Evolutionary conservation across 2,329 filamentous ascomycete species (phyloP), one percentile per base, ranked within the genome.

Genomic region (Mycosphaerella arachidis): DNA sequence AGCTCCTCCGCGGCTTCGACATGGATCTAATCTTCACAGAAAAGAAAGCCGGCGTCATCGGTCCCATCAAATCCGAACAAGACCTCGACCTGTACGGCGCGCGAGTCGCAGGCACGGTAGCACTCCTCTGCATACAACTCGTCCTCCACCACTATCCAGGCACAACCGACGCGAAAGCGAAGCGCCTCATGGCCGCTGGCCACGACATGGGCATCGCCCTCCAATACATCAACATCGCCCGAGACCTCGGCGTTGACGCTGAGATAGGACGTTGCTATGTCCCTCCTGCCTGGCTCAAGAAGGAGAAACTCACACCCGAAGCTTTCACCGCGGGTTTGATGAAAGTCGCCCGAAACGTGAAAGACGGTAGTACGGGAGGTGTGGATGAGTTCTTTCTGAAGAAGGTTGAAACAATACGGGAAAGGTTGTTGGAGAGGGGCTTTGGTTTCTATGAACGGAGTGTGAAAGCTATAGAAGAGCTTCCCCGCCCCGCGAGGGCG

Each of bases 141-240:
- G 86, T 88, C 12, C 85, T 89, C 65, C 75, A 82, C 61, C 84
- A 90, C 67, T 79, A 77, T 57, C 74, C 66, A 35, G 76, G 52
- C 62, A 72, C 61, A 30, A 62, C 54, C 1, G 64, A 71, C 5
- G 4, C 58, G 31, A 59, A 72, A 48, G 73, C 78, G 46, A 70
- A 76, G 13, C 68, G 75, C 2, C 77, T 89, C 6, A 75, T 86
- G 13, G 68, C 76, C 16, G 82, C 86, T 0, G 86, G 86, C 1
- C 78, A 79, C 20, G 77, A 80, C 30, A 91, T 91, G 88, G 89
- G 89, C 0, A 81, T 88, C 35, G 88, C 88, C 1, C 75, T 91
- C n/a, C 88, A 92, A 68, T 90, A 88, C 66, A 84, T 90, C 67
- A 92, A 91, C 68, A 90, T 92, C 62, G 86, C 87, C 3, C 84